Evolutionary conservation across 2,329 filamentous ascomycete genomes (phyloP), one percentile per base, ranked within the genome.

Genomic region (Penicillium sp.): DNA sequence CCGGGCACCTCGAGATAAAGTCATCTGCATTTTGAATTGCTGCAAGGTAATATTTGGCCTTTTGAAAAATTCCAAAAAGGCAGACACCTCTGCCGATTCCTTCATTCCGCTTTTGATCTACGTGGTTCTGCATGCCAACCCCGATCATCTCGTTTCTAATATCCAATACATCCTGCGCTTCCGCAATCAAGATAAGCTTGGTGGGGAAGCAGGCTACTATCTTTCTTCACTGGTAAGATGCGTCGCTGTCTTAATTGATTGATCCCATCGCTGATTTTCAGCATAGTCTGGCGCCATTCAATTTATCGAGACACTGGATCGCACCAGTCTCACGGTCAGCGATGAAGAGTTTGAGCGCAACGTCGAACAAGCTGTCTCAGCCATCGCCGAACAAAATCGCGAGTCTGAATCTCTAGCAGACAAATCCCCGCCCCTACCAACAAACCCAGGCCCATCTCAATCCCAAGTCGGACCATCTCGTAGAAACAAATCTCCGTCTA

Each of bases 41-140:
- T 99, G 94, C 83, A 99, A 99, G 74, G 95, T 99, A 58, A 97
- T 99, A 58, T 97, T 99, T 72, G 94, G 89, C 16, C 84, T 96
- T 45, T 78, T 99, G 47, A 92, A 93, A 61, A 95, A 96, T 69
- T 86, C 90, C 48, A 95, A 95, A 72, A 88, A 88, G 51, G 72
- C 70, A 1, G 94, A 99, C 69, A 93, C 92, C 21, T 97, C 93
- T 1, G 94, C 94, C 12, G 94, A 99, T 74, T 91, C 93, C 0
- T 99, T 99, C 64, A 90, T 96, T 76, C 89, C 94, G 4, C 80
- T 97, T 26, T 81, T 99, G 51, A 99, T 99, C 52, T 97, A 96
- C 64, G 94, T 96, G 24, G 92, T 97, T 12, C 79, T 99, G 24
- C 90, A 94, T 73, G 90, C 91, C 42, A 96, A 96, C 63, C 94